Conservation (phyloP, 306 rosid species). For the Rubus idaeus region DNA sequence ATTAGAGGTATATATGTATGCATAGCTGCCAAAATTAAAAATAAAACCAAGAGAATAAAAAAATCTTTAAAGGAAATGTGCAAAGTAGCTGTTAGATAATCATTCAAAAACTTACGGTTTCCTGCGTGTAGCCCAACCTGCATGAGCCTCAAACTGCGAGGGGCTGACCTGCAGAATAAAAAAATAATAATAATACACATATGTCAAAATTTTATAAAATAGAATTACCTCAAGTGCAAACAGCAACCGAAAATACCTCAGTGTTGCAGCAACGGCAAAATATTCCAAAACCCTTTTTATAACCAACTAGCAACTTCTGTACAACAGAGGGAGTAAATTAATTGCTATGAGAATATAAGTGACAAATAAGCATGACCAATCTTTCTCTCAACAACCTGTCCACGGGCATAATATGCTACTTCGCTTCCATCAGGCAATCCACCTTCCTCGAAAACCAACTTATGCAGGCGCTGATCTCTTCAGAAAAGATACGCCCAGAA, state of each 20-base stretch:
- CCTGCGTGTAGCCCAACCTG: slow-evolving; percentile 95
- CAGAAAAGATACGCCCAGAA: slow-evolving; percentile 26
- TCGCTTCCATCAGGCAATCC: slow-evolving; percentile 97
- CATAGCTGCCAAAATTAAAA: slow-evolving; percentile 71
- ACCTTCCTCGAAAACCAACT: slow-evolving; percentile 86
- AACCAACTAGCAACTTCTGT: slow-evolving; percentile 94
- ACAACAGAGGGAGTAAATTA: slow-evolving; percentile 24
- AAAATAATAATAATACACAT: slow-evolving; percentile 12
- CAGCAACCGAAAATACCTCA: slow-evolving; percentile 51
- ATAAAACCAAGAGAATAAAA: slow-evolving; percentile 23
- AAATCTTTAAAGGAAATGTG: slow-evolving; percentile 15
- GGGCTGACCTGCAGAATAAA: slow-evolving; percentile 83
- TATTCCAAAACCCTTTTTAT: slow-evolving; percentile 84
- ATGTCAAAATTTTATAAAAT: slow-evolving; percentile 19
- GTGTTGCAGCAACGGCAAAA: slow-evolving; percentile 86
- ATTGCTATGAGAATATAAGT: neutral
- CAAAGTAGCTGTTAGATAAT: slow-evolving; percentile 19
- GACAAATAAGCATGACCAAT: slow-evolving; percentile 29
- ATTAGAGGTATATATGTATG: slow-evolving; percentile 87
- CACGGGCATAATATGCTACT: slow-evolving; percentile 95
- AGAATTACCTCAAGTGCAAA: slow-evolving; percentile 27
- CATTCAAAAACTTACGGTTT: slow-evolving; percentile 78
- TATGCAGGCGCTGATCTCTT: slow-evolving; percentile 85
- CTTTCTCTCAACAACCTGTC: slow-evolving; percentile 63
- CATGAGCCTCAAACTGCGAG: slow-evolving; percentile 94